These are phyloP conservation scores for Salix udensis DNA, from an alignment of 345 rosid species.

Conservation along the genomic window DNA sequence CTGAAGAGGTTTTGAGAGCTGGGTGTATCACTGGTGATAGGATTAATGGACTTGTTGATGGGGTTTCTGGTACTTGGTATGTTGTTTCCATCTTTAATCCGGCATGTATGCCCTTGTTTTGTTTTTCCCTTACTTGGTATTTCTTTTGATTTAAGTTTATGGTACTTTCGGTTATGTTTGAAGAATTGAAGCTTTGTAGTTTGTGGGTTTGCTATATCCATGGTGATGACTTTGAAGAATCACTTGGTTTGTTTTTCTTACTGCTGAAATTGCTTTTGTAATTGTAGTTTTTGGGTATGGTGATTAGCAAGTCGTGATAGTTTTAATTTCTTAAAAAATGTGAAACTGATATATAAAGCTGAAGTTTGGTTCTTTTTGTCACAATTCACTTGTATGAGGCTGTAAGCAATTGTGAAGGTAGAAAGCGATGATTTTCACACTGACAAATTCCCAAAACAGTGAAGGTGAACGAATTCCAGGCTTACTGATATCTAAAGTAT, in stretches of 20 bases:
- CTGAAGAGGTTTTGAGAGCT: conserved; percentile 74
- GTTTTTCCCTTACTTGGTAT: not conserved
- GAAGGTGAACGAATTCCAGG: not conserved
- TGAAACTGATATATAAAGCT: not conserved
- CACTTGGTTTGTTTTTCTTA: not conserved
- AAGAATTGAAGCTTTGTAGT: not conserved
- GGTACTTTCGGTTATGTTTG: not conserved
- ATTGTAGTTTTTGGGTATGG: not conserved
- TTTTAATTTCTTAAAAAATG: not conserved
- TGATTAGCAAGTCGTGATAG: not conserved
- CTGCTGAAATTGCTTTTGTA: not conserved
- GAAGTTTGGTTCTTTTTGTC: not conserved
- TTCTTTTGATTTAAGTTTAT: not conserved
- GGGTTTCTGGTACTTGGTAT: conserved; percentile 87
- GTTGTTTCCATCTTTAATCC: conserved; percentile 15
- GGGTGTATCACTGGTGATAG: conserved; percentile 95
- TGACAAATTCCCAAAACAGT: not conserved
- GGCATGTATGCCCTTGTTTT: not conserved
- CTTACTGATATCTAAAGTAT: not conserved
- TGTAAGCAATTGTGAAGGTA: not conserved
- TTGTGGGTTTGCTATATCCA: not conserved
- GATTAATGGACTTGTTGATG: conserved; percentile 90
- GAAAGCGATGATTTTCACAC: not conserved
- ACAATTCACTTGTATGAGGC: not conserved
- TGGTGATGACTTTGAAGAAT: not conserved